Conservation (phyloP, 768 basidiomycete species). For the Lactarius hengduanensis region DNA sequence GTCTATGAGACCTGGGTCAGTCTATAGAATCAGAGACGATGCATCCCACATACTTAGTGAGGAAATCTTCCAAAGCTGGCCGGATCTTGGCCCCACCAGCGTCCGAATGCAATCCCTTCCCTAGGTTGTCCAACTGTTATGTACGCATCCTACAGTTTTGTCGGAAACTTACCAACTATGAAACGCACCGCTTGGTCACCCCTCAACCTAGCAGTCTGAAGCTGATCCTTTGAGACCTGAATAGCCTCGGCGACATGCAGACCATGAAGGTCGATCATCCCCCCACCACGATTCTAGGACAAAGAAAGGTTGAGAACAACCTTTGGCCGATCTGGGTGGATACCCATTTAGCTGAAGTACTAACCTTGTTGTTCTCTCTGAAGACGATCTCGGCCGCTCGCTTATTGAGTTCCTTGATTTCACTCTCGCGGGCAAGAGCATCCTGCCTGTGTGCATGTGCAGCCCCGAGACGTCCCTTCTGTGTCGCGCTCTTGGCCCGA, state of each 20-base stretch:
- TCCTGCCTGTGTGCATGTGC: background rate
- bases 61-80: constrained; percentile 10
- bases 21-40: background rate
- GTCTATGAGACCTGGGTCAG: constrained; percentile 8
- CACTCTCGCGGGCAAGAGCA: background rate
- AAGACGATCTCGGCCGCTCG: constrained; percentile 12
- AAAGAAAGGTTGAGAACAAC: background rate
- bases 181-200: constrained; percentile 4
- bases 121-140: background rate
- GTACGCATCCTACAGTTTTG: background rate
- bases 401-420: background rate
- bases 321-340: background rate
- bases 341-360: background rate
- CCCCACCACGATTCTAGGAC: background rate
- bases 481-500: constrained; percentile 5
- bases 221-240: background rate
- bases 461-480: background rate
- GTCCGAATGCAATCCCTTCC: constrained; percentile 11
- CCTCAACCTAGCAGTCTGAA: background rate
- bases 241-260: constrained; percentile 12
- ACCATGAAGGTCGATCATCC: constrained; percentile 15
- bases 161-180: constrained; percentile 18
- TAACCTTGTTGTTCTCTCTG: constrained; percentile 18
- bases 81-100: constrained; percentile 14
- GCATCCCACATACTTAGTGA: constrained; percentile 5